Base-by-base conservation (phyloP, 192 early-diverging fungal species). In the Haplosporangium gracile region DNA sequence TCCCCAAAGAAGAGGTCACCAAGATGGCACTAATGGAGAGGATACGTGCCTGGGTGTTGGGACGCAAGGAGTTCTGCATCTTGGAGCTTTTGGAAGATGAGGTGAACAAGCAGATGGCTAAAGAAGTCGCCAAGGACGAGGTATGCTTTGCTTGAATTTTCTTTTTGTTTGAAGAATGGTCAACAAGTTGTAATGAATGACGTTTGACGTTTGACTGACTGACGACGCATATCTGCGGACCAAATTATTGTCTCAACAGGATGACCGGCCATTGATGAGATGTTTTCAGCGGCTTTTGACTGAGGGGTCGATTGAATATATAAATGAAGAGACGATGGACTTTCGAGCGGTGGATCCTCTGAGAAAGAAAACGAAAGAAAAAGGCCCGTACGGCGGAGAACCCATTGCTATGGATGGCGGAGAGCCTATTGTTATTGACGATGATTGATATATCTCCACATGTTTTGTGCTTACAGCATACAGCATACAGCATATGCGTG, bases 11-110 rank as follows among this genome's bases (percentile, higher is more conserved):
- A 39, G 10, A 29, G 38, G 47, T 34, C 10, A 26, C 78, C 18
- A 15, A 24, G 36, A 40, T 6, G 9, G 51, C 55, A 29, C 72
- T 80, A 5, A 20, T 80, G 45, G 69, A 69, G 43, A 34, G 36
- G 7, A n/a, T 74, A 39, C 68, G 60, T 11, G 34, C 26, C 4
- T 80, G 78, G 78, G 45, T 71, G 22, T 4, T 22, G 2, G 43
- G 34, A 0, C 78, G 63, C 7, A 38, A 72, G 15, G 75, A 72
- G 71, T 82, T 82, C 68, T 40, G 24, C 29, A 69, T 72, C 29
- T 18, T 82, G 29, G 81, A 82, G 2, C 45, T 82, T 0, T 43
- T 60, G 22, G 60, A 82, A 34, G 76, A 82, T 32, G 57, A 73
- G 1, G 60, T 39, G 43, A 80, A 68, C 60, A 73, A 57, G 24